Percentiles rank a stretch among this genome's conserved stretches.
Conservation (phyloP, 169 alveolate genomes). For the Plasmodium fragile region DNA sequence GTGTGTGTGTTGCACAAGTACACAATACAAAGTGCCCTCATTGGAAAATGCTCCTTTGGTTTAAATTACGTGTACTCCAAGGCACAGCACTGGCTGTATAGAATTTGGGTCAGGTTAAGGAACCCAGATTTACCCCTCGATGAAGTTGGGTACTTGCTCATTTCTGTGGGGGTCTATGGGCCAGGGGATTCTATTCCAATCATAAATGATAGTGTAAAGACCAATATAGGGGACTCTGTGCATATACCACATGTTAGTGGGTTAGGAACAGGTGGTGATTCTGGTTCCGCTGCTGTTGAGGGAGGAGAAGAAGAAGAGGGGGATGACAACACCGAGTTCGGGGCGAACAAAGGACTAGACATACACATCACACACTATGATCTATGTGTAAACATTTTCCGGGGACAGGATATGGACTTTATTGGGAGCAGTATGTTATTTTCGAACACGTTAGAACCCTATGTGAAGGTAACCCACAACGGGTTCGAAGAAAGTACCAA, state of each 20-base stretch:
- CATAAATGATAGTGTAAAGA: constrained; percentile 83
- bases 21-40: constrained; percentile 86
- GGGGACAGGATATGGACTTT: constrained; percentile 72
- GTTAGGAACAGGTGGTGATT: neutral
- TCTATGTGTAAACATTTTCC: constrained; percentile 50
- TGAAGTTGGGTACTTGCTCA: constrained; percentile 82
- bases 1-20: constrained; percentile 87
- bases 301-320: neutral
- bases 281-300: neutral
- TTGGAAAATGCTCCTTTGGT: constrained; percentile 89
- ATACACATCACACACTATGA: constrained; percentile 68
- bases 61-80: constrained; percentile 86
- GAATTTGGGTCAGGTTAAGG: constrained; percentile 88
- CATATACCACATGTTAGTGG: neutral
- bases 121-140: constrained; percentile 81
- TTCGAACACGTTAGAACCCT: constrained; percentile 83
- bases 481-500: constrained; percentile 86
- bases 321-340: neutral
- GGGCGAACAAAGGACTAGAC: constrained; percentile 46
- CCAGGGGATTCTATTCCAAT: constrained; percentile 91
- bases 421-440: constrained; percentile 58
- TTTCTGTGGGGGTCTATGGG: constrained; percentile 89
- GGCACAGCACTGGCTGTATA: constrained; percentile 89
- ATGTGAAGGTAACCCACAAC: constrained; percentile 88
- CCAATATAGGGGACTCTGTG: constrained; percentile 12